Evolutionary conservation across 148 eudicot genomes (phyloP).

Genomic region (Camellia granthamiana): DNA sequence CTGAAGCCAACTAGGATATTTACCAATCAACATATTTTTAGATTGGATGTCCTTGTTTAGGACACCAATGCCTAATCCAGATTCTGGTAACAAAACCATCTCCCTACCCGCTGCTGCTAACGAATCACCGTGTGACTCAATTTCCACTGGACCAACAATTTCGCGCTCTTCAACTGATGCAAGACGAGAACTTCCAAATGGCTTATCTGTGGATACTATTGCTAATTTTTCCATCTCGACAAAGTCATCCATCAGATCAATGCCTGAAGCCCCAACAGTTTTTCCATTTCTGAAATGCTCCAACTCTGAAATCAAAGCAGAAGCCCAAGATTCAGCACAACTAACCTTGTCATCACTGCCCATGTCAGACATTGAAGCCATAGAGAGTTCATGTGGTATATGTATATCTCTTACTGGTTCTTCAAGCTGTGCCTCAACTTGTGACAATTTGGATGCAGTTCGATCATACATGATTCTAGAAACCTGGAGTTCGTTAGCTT

Average conservation of each 20-base stretch:
- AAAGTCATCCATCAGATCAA: constrained; percentile 91
- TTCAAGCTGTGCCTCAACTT: constrained; percentile 47
- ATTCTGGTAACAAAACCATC: constrained; percentile 19
- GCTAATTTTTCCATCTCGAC: constrained; percentile 96
- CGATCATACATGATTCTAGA: constrained; percentile 38
- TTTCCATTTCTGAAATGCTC: constrained; percentile 50
- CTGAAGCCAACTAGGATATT: constrained; percentile 19
- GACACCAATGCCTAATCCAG: constrained; percentile 13
- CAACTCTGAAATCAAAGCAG: constrained; percentile 57
- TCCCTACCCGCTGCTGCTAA: constrained; percentile 24
- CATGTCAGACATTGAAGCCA: constrained; percentile 56
- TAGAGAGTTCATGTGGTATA: constrained; percentile 33
- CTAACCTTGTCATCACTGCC: constrained; percentile 79
- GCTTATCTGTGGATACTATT: constrained; percentile 54
- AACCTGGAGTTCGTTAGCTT: constrained; percentile 47
- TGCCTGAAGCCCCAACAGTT: constrained; percentile 55
- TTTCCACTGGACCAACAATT: constrained; percentile 7
- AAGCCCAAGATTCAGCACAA: constrained; percentile 63
- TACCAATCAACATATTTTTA: constrained; percentile 14
- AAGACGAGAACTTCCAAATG: constrained; percentile 30
- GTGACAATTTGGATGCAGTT: constrained; percentile 41
- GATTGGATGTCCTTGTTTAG: constrained; percentile 13
- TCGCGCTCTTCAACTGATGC: constrained; percentile 20
- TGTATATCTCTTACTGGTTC: constrained; percentile 23
- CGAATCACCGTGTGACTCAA: constrained; percentile 11